Base-by-base conservation (phyloP, 2,329 filamentous ascomycete genomes). In the Setomelanomma holmii region DNA sequence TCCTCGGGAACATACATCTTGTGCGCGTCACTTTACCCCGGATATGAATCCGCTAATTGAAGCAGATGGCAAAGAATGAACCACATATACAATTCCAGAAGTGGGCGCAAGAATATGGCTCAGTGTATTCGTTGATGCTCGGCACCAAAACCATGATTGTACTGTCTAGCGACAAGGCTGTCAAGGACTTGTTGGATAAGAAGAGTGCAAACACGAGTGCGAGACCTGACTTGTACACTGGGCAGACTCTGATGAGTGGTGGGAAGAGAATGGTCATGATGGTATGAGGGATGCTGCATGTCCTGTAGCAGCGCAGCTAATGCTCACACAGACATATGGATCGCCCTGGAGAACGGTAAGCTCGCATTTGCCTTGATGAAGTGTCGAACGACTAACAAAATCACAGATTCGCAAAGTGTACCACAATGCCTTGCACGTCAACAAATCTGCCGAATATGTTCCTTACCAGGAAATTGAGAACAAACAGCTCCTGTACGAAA, bases 401-500 rank as follows among this genome's bases (percentile, higher is more conserved):
- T 14, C 11, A 8, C 20, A 51, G 47, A 45, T 46, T 20, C 50
- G 58, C 7, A 56, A 44, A 27, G 23, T 59, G 7, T 43, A 38
- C 8, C 58, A 61, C 38, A 19, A 48, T 8, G 34, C 53, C 1
- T 34, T 61, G 23, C 55, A 61, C 27, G 48, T 54, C 11, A 61
- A 56, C 16, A 53, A 42, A 2, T 41, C 53, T 4, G 46, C 23
- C 1, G 45, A 45, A 21, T 61, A 61, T 35, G 40, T 83, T 1
- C 78, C 81, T 0, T 84, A 84, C 56, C 82, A 84, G 58, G 76
- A 79, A 49, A 72, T 84, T 4, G 82, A 85, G 64, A 81, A 79
- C 66, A 81, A 80, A 61, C 77, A 80, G 52, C 80, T 85, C 80
- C 66, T 83, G 34, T 58, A 69, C 45, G 78, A 80, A n/a, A 65